These are phyloP conservation scores for Odonthalia washingtoniensis DNA, from an alignment of 31 red algal genomes.

Conservation along the genomic window DNA sequence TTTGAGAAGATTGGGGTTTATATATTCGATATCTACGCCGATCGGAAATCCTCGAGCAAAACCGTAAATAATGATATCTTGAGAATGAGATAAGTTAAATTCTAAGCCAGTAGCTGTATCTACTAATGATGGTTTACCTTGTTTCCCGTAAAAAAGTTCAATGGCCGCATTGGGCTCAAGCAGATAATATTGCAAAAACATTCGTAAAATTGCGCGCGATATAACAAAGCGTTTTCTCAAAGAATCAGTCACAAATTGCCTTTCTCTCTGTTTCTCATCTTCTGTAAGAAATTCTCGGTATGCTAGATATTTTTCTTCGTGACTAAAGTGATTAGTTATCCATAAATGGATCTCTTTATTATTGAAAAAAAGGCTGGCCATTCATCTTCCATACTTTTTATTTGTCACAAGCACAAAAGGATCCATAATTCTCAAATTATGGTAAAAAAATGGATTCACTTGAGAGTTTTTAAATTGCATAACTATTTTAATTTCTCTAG, in stretches of 20 bases:
- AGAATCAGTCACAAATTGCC: background rate
- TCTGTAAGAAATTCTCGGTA: background rate
- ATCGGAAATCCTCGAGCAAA: background rate
- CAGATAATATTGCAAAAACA: background rate
- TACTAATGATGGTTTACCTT: background rate
- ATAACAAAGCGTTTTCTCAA: background rate
- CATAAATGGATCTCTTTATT: too few relatives aligned
- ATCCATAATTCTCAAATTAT: too few relatives aligned
- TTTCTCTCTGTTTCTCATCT: background rate
- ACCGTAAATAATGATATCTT: background rate
- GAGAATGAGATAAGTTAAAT: conserved; percentile 1
- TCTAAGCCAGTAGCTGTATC: background rate
- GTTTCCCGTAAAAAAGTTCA: background rate
- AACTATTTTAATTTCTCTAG: too few relatives aligned
- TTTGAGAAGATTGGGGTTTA: background rate
- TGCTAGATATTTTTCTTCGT: too few relatives aligned
- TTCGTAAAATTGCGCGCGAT: conserved; percentile 6
- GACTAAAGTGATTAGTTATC: too few relatives aligned
- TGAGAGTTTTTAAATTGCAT: too few relatives aligned
- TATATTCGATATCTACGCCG: conserved; percentile 10
- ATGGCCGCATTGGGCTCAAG: background rate
- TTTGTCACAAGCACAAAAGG: too few relatives aligned
- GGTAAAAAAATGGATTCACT: too few relatives aligned
- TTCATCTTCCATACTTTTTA: too few relatives aligned
- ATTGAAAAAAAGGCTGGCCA: too few relatives aligned